Conservation (phyloP, 2,329 filamentous ascomycete species). For the Coniochaeta sp. region DNA sequence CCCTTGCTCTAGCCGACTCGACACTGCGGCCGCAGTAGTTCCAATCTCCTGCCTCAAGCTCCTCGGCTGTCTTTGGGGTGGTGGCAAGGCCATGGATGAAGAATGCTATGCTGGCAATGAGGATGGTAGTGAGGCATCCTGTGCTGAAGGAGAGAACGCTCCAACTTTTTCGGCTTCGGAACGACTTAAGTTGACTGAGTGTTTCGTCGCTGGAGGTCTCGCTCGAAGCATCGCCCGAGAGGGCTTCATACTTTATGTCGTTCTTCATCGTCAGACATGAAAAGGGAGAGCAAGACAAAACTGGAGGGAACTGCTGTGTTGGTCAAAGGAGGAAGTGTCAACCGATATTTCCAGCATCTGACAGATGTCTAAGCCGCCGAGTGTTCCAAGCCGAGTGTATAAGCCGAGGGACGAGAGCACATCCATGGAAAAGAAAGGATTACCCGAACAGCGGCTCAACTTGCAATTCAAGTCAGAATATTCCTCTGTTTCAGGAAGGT, state of each 20-base stretch:
- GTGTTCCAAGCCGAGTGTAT: too few species aligned
- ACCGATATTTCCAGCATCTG: too few species aligned
- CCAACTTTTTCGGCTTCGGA: background rate
- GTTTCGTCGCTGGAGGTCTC: background rate
- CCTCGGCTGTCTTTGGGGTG: constrained; percentile 6
- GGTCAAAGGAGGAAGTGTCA: too few species aligned
- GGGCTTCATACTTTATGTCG: background rate
- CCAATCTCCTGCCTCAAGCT: constrained; percentile 12
- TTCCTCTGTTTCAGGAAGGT: background rate
- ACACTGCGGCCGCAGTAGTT: constrained; percentile 13
- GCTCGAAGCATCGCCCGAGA: background rate
- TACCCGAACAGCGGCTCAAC: too few species aligned
- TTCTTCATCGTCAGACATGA: background rate
- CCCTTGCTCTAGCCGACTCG: constrained; percentile 7
- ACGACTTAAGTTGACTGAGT: background rate
- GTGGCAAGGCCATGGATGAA: background rate
- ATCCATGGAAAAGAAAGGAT: too few species aligned
- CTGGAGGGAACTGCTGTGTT: too few species aligned
- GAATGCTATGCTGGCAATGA: background rate
- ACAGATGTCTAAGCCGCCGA: too few species aligned
- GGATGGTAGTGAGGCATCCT: constrained; percentile 1
- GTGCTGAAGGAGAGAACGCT: constrained; percentile 3
- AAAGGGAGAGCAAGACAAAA: too few species aligned
- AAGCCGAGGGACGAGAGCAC: too few species aligned
- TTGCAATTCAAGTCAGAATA: too few species aligned